These are phyloP conservation scores for Elsinoe australis DNA, from an alignment of 2,329 filamentous ascomycete species.

Conservation along the genomic window DNA sequence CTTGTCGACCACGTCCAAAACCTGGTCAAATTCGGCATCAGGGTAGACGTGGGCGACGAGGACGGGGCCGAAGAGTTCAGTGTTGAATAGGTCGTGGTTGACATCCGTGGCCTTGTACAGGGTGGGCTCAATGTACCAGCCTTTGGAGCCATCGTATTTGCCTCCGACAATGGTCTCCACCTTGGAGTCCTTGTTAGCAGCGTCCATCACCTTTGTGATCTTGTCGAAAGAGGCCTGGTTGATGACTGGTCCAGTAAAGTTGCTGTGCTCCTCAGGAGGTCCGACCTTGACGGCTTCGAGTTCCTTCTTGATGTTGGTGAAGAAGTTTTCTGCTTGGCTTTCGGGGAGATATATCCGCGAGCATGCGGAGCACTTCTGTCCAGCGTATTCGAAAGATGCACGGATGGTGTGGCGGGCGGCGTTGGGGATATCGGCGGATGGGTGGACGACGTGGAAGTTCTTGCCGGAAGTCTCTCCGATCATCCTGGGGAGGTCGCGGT, in stretches of 20 bases:
- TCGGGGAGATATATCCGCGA: constrained; percentile 35
- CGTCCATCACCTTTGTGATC: constrained; percentile 41
- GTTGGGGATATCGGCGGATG: constrained; percentile 41
- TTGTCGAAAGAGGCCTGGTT: constrained; percentile 42
- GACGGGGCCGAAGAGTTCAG: constrained; percentile 46
- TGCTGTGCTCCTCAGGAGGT: constrained; percentile 30
- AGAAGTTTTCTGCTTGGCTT: constrained; percentile 32
- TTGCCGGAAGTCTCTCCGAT: constrained; percentile 48
- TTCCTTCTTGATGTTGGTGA: constrained; percentile 24
- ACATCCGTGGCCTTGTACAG: constrained; percentile 39
- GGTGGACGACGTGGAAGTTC: constrained; percentile 47
- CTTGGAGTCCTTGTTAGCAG: constrained; percentile 37
- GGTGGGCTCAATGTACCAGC: constrained; percentile 38
- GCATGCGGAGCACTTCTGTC: constrained; percentile 47
- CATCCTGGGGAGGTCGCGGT: constrained; percentile 38
- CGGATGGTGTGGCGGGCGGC: constrained; percentile 43
- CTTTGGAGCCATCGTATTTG: constrained; percentile 32
- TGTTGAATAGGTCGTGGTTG: constrained; percentile 39
- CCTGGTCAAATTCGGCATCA: constrained; percentile 35
- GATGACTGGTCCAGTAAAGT: constrained; percentile 46
- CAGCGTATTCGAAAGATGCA: constrained; percentile 45
- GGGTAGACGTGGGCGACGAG: constrained; percentile 44
- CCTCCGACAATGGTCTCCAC: constrained; percentile 42
- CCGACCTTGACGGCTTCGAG: constrained; percentile 28
- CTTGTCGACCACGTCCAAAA: constrained; percentile 36